Percentiles rank a stretch among this genome's conserved stretches.
Conservation (phyloP, 2,329 filamentous ascomycete species). For the Fusarium bactridioides region DNA sequence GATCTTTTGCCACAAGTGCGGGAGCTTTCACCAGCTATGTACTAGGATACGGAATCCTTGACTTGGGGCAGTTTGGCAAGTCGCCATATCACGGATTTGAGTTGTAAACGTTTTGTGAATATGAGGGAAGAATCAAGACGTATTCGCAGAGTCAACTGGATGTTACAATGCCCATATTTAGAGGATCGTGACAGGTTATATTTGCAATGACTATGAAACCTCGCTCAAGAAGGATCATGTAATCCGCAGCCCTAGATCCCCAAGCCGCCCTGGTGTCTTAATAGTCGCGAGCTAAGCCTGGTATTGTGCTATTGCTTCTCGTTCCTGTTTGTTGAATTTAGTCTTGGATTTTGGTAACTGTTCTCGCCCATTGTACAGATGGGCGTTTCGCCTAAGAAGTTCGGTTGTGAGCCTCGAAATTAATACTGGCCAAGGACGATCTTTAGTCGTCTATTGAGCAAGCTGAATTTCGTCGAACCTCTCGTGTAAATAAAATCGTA, state of each 20-base stretch:
- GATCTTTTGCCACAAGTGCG: neutral
- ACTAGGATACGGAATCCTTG: neutral
- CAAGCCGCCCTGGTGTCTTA: neutral
- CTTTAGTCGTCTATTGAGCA: neutral
- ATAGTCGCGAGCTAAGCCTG: neutral
- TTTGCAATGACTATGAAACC: neutral
- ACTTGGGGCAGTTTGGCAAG: neutral
- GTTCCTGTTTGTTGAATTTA: neutral
- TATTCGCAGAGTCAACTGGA: neutral
- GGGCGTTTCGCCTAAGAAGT: neutral
- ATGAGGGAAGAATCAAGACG: neutral
- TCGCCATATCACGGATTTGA: neutral
- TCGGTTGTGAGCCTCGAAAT: neutral
- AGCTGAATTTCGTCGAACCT: neutral
- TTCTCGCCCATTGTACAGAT: neutral
- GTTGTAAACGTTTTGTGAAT: neutral
- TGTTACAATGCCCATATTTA: neutral
- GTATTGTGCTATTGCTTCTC: neutral
- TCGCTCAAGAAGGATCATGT: neutral
- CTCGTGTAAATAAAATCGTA: neutral
- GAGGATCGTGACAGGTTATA: neutral
- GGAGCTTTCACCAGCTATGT: neutral
- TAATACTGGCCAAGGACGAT: neutral
- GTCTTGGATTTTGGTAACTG: neutral
- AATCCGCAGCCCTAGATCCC: neutral